Base-by-base conservation (phyloP, 805 yeast species). In the Candida suzukii region DNA sequence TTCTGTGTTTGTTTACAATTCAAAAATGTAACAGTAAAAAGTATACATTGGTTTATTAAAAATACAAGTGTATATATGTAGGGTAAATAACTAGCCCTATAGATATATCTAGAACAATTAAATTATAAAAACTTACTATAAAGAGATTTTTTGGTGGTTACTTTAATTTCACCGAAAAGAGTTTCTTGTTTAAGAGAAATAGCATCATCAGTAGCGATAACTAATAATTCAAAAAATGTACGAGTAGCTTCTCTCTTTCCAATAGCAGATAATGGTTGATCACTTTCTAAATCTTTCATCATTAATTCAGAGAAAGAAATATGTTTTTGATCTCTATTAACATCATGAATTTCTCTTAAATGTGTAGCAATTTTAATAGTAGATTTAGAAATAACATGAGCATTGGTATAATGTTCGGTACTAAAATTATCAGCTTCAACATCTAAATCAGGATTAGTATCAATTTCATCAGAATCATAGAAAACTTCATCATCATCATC, bases 181-280 rank as follows among this genome's bases (percentile, higher is more conserved):
- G 64, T 66, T 8, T 70, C 67, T 63, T 87, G 95, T 29, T 74
- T 61, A 33, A 88, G 59, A 14, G 67, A 64, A 36, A 88, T 64
- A 41, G 91, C 80, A 50, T 83, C 88, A 35, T 78, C 70, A 6
- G 93, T 81, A 2, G 95, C 95, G 43, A 88, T 67, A 3, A 88
- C 91, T 50, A 88, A 67, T 56, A 88, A 58, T 57, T 88, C 95
- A 53, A 88, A 88, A 61, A 88, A 88, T 41, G 85, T 70, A 51
- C 77, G 73, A 2, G 87, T 77, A 18, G 88, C 86, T 50, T 81
- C 80, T 48, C 70, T 66, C 53, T 72, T 71, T 44, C 67, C 66
- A 45, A 66, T 64, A 2, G 39, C 44, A 2, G 73, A 61, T 27
- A 70, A 50, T 19, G 71, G 63, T 53, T 54, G 46, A 33, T 58